Base-by-base conservation (phyloP, 2,329 filamentous ascomycete species). In the Pseudogymnoascus sp. region DNA sequence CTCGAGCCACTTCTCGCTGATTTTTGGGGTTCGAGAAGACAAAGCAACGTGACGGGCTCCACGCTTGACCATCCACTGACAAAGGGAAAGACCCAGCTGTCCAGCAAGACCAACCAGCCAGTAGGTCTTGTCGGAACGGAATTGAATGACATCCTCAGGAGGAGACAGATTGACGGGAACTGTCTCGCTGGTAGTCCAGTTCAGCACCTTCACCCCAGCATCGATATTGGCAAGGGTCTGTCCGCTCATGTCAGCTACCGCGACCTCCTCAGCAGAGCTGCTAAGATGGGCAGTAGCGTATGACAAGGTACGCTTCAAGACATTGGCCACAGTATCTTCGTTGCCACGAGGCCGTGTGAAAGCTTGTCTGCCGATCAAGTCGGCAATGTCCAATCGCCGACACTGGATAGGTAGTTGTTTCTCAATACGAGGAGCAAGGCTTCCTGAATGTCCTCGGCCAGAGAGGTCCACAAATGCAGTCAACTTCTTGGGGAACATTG, bases 21-120 rank as follows among this genome's bases (percentile, higher is more conserved):
- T 63, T 2, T 72, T 66, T 3, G 76, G 74, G 11, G 70, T 72
- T 1, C 79, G 74, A 55, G 75, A 78, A 0, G 75, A 73, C 2
- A 82, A 33, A 0, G 71, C 74, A 0, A 80, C 55, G 36, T 74
- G 64, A 9, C 71, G 65, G 0, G 76, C 78, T 0, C 77, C 78
- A 8, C 70, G 69, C 0, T 45, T 59, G 1, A 74, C 69, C 77
- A 79, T 78, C 74, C 72, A 80, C 35, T 71, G 59, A 42, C 70
- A 73, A 0, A 79, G 67, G 0, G 75, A 76, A 11, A 69, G 70
- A 1, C 77, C 78, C 2, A 75, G 35, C 0, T 65, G 62, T 6
- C 71, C 66, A 1, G 67, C 66, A 1, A 74, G 60, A 14, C 73
- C 74, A 28, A 69, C 65, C 6, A 75, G 55, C 11, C 70, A 33